Evolutionary conservation across 371 early-diverging fungal species (phyloP).

Genomic region (Mucor velutinosus): DNA sequence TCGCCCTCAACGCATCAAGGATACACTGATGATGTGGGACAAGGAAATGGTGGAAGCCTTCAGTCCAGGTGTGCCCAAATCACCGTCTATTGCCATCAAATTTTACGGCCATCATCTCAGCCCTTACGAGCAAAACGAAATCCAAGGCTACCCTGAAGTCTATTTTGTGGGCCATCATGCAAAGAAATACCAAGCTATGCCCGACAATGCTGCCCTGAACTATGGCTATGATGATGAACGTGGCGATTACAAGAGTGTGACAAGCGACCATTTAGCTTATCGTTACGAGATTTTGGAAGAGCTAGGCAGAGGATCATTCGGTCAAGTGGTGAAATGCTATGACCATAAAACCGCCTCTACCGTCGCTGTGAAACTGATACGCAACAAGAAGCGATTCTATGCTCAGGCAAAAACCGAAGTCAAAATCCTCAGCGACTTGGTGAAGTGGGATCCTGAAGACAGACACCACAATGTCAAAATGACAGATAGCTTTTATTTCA

Average conservation of each 20-base stretch:
- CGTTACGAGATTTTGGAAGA: conserved; percentile 89
- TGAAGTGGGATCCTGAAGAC: conserved; percentile 81
- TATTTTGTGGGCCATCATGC: conserved; percentile 82
- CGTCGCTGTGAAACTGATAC: conserved; percentile 95
- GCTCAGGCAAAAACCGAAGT: conserved; percentile 95
- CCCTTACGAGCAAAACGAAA: conserved; percentile 79
- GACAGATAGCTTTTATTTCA: conserved; percentile 90
- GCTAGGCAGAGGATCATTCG: conserved; percentile 97
- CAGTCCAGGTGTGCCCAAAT: conserved; percentile 31
- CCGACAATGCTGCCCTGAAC: conserved; percentile 54
- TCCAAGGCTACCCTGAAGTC: conserved; percentile 72
- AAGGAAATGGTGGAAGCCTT: conserved; percentile 30
- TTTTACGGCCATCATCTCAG: conserved; percentile 59
- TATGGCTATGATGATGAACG: conserved; percentile 91
- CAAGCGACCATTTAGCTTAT: conserved; percentile 88
- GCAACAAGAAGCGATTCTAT: conserved; percentile 95
- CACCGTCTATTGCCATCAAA: conserved; percentile 34
- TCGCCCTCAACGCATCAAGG: conserved; percentile 25
- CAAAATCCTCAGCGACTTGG: conserved; percentile 80
- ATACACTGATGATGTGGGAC: conserved; percentile 32
- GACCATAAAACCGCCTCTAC: conserved; percentile 87
- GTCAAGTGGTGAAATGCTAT: conserved; percentile 93
- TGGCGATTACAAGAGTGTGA: conserved; percentile 87
- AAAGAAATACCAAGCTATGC: conserved; percentile 49
- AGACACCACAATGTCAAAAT: conserved; percentile 83